Conservation (phyloP, 179 eudicot species). For the Beta corolliflora region DNA sequence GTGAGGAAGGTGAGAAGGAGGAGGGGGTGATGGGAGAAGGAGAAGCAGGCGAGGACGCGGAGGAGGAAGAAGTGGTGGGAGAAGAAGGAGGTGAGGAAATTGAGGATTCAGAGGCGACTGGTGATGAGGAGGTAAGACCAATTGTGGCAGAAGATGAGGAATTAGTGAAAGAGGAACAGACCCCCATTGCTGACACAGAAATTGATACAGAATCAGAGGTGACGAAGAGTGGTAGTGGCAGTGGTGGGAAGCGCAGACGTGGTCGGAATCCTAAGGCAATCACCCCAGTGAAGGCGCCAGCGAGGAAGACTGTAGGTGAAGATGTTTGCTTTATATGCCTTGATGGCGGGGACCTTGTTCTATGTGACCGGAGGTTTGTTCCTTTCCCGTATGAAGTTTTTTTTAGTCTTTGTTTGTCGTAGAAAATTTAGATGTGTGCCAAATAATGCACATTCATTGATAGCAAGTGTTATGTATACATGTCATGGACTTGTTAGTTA, state of each 20-base stretch:
- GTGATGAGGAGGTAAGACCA: neutral
- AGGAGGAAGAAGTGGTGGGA: slow-evolving; percentile 17
- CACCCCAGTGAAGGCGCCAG: slow-evolving; percentile 38
- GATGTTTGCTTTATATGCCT: slow-evolving; percentile 99
- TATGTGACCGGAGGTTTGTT: slow-evolving; percentile 85
- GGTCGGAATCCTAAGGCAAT: slow-evolving; percentile 44
- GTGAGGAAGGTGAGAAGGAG: slow-evolving; percentile 19
- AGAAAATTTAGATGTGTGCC: neutral
- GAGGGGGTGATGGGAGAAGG: neutral
- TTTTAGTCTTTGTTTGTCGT: slow-evolving; percentile 13
- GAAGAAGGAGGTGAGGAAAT: slow-evolving; percentile 21
- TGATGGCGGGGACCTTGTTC: slow-evolving; percentile 94
- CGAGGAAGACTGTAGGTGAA: slow-evolving; percentile 65
- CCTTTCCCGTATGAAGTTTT: neutral
- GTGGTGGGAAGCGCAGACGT: slow-evolving; percentile 82
- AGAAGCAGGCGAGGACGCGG: slow-evolving; percentile 1
- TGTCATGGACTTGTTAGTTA: neutral
- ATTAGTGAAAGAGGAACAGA: slow-evolving; percentile 29
- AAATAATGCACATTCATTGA: neutral
- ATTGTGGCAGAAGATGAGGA: slow-evolving; percentile 33
- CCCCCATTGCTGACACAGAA: slow-evolving; percentile 26
- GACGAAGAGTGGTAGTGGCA: slow-evolving; percentile 43
- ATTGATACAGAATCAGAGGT: slow-evolving; percentile 34
- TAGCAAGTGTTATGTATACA: neutral
- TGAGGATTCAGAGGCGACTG: slow-evolving; percentile 19